Base-by-base conservation (phyloP, 768 basidiomycete species). In the Dacryopinax primogenitus region DNA sequence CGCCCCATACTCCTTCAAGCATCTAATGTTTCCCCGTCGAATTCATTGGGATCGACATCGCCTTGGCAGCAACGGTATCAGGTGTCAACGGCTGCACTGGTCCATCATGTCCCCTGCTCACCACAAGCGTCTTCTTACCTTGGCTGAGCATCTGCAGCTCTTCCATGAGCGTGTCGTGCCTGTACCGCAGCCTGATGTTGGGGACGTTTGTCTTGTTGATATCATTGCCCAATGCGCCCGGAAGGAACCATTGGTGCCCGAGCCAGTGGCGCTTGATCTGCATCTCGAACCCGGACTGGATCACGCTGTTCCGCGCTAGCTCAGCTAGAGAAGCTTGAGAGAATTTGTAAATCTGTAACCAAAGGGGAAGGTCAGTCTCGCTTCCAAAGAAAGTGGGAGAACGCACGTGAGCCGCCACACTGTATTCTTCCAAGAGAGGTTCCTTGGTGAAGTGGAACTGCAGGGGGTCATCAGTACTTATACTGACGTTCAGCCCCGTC, bases 161-260 rank as follows among this genome's bases (percentile, higher is more conserved):
- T 64, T 90, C 91, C 64, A 90, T 70, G 35, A 99, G 78, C 0
- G 95, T 97, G 69, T 86, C 84, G 66, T 93, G 86, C n/a, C 96
- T 81, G 74, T 89, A 98, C n/a, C 84, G 84, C 37, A 98, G 80
- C 32, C 96, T 84, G 65, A 86, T 86, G 70, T 96, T 84, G 1
- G 96, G 96, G 3, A 99, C 94, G 70, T 99, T 98, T n/a, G 96
- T 98, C 92, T 96, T 97, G 74, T 96, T 80, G 66, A 98, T 98
- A 71, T 95, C 91, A 73, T 99, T 99, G 1, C 96, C 96, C 4
- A 85, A 85, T 0, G 90, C 86, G 21, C 96, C 96, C 1, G 92
- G 88, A 7, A 93, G 80, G 75, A 92, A 98, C 92, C 92, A 99
- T 64, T 87, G 78, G 68, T 88, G 83, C 0, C 96, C 96, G 1